phyloP scores from a whole-genome alignment of 148 eudicot species.

The Suaeda aralocaspica region DNA sequence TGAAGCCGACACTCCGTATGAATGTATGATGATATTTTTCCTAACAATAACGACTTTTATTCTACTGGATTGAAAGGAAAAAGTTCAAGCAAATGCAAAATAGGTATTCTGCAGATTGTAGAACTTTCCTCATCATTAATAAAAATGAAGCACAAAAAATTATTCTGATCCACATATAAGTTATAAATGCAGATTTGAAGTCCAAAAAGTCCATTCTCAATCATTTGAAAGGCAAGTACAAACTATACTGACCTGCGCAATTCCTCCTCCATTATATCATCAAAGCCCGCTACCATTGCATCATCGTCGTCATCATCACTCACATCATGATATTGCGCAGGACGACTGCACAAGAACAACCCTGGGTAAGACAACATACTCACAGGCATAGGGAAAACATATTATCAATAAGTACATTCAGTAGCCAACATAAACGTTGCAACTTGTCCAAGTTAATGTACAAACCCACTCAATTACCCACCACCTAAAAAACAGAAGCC shows the following conservation, averaged over 20 bases:
- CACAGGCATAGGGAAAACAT: neutral
- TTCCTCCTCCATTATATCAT: slow-evolving; percentile 58
- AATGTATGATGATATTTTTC: too few species aligned
- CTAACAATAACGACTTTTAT: too few species aligned
- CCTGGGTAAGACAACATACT: slow-evolving; percentile 11
- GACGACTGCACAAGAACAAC: slow-evolving; percentile 21
- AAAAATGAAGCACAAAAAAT: too few species aligned
- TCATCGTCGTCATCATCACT: slow-evolving; percentile 41
- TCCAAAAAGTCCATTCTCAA: neutral
- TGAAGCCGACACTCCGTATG: too few species aligned
- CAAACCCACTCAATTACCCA: neutral
- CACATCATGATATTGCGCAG: neutral
- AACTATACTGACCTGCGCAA: slow-evolving; percentile 48
- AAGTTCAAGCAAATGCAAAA: too few species aligned
- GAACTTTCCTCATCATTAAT: too few species aligned
- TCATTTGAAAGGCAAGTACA: too few species aligned
- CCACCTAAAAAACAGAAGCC: neutral
- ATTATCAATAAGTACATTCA: neutral
- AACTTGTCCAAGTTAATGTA: neutral
- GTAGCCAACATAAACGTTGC: neutral
- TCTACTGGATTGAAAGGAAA: too few species aligned
- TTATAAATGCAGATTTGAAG: too few species aligned
- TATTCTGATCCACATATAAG: too few species aligned
- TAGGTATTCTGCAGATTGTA: too few species aligned
- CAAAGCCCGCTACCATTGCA: slow-evolving; percentile 66